phyloP scores from a whole-genome alignment of 352 stramenopile species.

The Albugo candida region DNA sequence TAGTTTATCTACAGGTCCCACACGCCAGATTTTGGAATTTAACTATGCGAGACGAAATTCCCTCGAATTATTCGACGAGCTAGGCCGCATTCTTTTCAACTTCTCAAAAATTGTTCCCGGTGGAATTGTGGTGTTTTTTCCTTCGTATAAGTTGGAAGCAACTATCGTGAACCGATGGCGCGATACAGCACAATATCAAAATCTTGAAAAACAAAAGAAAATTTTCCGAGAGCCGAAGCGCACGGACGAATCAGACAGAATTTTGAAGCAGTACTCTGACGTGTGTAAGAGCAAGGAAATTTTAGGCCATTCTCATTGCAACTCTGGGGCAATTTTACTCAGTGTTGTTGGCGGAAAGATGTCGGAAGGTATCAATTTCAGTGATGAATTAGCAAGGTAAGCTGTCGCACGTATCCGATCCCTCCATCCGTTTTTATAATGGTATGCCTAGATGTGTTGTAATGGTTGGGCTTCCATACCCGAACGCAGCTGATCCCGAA shows the following conservation, averaged over 20 bases:
- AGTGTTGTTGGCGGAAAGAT: conserved; percentile 98
- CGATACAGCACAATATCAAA: conserved; percentile 43
- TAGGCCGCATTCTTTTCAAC: conserved; percentile 87
- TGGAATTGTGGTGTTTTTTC: conserved; percentile 95
- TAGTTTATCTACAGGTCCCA: conserved; percentile 58
- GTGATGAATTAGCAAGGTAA: conserved; percentile 87
- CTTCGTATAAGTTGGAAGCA: conserved; percentile 94
- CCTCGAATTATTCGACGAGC: conserved; percentile 78
- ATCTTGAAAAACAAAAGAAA: conserved; percentile 77
- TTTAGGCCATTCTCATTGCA: no score
- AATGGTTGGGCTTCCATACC: conserved; percentile 96
- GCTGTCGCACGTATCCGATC: background rate
- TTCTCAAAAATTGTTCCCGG: conserved; percentile 78
- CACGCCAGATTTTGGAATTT: conserved; percentile 86
- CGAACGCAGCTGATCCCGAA: conserved; percentile 90
- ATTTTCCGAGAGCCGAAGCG: conserved; percentile 90
- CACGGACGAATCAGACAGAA: conserved; percentile 79
- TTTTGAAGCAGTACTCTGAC: conserved; percentile 75
- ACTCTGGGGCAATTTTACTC: conserved; percentile 76
- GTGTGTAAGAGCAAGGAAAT: conserved; percentile 13
- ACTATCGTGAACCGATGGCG: conserved; percentile 76
- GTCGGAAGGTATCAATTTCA: conserved; percentile 99
- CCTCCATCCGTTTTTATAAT: background rate
- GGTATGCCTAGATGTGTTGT: conserved; percentile 73
- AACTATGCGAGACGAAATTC: conserved; percentile 67